Evolutionary conservation across 108 stramenopile genomes (phyloP).

Genomic region (Seminavis robusta): DNA sequence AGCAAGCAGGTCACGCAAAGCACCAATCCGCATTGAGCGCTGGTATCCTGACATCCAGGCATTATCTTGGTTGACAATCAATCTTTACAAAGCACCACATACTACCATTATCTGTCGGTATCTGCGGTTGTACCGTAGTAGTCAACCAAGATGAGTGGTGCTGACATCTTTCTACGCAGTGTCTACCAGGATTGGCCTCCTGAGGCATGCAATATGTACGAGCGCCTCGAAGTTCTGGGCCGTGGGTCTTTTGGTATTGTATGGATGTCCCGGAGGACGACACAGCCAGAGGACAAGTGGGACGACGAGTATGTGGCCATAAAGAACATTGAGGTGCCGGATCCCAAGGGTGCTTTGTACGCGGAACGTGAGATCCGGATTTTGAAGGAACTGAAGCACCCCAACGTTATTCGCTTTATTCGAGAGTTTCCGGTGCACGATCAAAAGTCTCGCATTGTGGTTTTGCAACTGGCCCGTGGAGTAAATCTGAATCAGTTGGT

Average conservation of each 20-base stretch:
- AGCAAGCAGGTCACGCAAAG: too few species aligned
- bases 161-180: too few species aligned
- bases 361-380: slow-evolving; percentile 76
- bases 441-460: slow-evolving; percentile 47
- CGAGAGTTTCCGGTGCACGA: slow-evolving; percentile 49
- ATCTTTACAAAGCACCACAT: too few species aligned
- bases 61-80: too few species aligned
- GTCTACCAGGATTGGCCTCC: slow-evolving; percentile 69
- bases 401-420: slow-evolving; percentile 72
- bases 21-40: too few species aligned
- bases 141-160: too few species aligned
- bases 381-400: slow-evolving; percentile 67
- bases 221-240: slow-evolving; percentile 69
- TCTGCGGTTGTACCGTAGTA: too few species aligned
- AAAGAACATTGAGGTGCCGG: slow-evolving; percentile 68
- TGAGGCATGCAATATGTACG: slow-evolving; percentile 62
- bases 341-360: slow-evolving; percentile 58
- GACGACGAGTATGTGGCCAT: slow-evolving; percentile 76
- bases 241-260: slow-evolving; percentile 73
- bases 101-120: too few species aligned
- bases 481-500: slow-evolving; percentile 69
- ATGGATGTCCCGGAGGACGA: slow-evolving; percentile 64
- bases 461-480: slow-evolving; percentile 67
- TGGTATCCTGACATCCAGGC: too few species aligned
- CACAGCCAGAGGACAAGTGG: slow-evolving; percentile 12